Base-by-base conservation (phyloP, 2,329 filamentous ascomycete species). In the Colletotrichum kahawae region DNA sequence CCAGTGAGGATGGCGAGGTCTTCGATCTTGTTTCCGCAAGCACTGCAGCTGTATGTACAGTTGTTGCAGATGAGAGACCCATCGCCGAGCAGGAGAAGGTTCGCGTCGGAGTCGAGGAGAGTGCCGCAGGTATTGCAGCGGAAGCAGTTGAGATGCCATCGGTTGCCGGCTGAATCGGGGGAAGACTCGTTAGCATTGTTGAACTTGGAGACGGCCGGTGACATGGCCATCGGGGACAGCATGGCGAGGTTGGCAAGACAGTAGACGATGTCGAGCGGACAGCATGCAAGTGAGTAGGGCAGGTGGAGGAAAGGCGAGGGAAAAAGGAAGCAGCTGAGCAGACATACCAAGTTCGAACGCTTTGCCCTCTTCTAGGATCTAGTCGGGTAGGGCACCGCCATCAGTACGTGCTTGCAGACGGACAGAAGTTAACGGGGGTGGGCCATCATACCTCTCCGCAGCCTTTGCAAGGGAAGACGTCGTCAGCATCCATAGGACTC, bases 81-180 rank as follows among this genome's bases (percentile, higher is more conserved):
- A 87, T 99, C 97, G 83, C 97, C 97, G 77, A 99, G 94, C 31
- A 99, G 93, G 67, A 99, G 93, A 65, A 99, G 93, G 85, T 98
- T 98, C 80, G 97, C 97, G 83, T 99, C 96, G 77, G 97, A 98
- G 87, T 99, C 97, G 86, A 99, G 95, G 73, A 98, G 92, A 76
- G 96, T 98, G 82, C 93, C 92, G 89, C 96, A 99, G 71, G 95
- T 97, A 84, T 98, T 97, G 90, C 96, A 98, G 83, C 96, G 94
- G 87, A 99, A 99, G 88, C 97, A 99, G 87, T 98, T 95, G 82
- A 99, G 95, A 89, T 99, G 97, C 97, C 96, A 98, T 90, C 96
- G 92, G 84, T 98, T 97, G 77, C 96, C 96, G 84, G 96, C 96
- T 67, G 60, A 75, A 16, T n/a, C 70, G n/a, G 66, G 36, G 78